These are phyloP conservation scores for Globisporangium canariense DNA, from an alignment of 352 stramenopile species.

Conservation along the genomic window DNA sequence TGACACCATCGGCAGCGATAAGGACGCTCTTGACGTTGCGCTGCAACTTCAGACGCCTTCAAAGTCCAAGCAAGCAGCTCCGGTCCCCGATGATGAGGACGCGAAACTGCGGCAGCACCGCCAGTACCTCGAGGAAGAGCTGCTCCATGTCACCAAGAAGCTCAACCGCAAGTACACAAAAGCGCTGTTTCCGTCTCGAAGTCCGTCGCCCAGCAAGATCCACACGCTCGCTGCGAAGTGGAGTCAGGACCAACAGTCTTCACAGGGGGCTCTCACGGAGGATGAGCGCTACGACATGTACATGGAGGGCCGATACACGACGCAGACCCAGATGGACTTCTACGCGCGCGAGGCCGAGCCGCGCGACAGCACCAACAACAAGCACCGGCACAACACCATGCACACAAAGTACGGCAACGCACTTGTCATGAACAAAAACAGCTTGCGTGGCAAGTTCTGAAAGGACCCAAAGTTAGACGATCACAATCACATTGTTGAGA, in stretches of 20 bases:
- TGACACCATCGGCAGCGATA: conserved; percentile 11
- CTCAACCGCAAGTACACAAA: conserved; percentile 72
- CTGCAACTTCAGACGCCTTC: conserved; percentile 5
- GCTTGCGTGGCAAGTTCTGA: conserved; percentile 58
- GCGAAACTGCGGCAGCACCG: conserved; percentile 28
- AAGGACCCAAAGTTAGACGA: neutral
- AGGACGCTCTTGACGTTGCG: conserved; percentile 19
- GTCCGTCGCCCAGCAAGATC: conserved; percentile 29
- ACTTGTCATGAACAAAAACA: conserved; percentile 45
- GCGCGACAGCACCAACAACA: conserved; percentile 41
- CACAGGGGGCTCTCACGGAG: conserved; percentile 23
- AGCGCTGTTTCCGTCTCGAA: conserved; percentile 32
- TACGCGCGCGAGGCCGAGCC: conserved; percentile 45
- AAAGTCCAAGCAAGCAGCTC: neutral
- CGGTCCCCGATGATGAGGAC: neutral
- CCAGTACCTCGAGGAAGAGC: conserved; percentile 39
- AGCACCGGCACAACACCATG: conserved; percentile 39
- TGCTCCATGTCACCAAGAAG: conserved; percentile 62
- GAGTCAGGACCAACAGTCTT: conserved; percentile 23
- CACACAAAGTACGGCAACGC: conserved; percentile 77
- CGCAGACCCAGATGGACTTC: conserved; percentile 58
- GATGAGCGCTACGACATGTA: conserved; percentile 49
- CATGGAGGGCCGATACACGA: conserved; percentile 51
- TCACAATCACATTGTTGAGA: neutral
- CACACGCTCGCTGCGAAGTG: conserved; percentile 44